Conservation (phyloP, 148 eudicot genomes). For the Rheum nobile region DNA sequence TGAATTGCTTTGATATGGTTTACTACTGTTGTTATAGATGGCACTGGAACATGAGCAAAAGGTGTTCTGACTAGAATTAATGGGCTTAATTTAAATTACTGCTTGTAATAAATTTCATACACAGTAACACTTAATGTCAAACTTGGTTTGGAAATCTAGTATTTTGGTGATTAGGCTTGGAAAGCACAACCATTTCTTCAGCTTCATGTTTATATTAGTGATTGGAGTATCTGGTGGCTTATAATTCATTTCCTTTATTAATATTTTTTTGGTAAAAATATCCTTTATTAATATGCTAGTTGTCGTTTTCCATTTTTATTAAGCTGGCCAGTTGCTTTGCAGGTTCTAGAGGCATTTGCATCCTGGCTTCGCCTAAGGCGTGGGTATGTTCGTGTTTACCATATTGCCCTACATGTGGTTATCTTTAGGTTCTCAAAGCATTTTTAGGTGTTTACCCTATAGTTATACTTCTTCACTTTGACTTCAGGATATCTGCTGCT, state of each 20-base stretch:
- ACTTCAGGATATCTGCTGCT: constrained; percentile 75
- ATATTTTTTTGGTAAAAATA: no score
- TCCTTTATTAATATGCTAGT: background rate
- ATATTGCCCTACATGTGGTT: background rate
- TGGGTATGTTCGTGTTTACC: constrained; percentile 34
- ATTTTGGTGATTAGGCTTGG: background rate
- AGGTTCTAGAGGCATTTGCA: constrained; percentile 98
- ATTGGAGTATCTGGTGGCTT: background rate
- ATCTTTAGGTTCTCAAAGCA: background rate
- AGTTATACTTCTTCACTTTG: constrained; percentile 10
- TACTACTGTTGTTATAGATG: background rate
- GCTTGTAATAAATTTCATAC: background rate
- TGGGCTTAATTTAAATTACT: background rate
- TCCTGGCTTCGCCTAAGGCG: constrained; percentile 95
- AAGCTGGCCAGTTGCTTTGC: constrained; percentile 19
- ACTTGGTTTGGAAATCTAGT: background rate
- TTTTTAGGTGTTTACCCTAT: background rate
- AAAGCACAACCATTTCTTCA: background rate
- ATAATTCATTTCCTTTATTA: background rate
- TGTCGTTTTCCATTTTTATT: background rate
- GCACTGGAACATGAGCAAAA: background rate
- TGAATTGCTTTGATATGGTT: constrained; percentile 6
- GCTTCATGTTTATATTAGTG: background rate
- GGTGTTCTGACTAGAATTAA: background rate
- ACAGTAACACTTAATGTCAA: background rate